These are phyloP conservation scores for Starmerella potacharoeniae DNA, from an alignment of 805 yeast genomes.

Conservation along the genomic window DNA sequence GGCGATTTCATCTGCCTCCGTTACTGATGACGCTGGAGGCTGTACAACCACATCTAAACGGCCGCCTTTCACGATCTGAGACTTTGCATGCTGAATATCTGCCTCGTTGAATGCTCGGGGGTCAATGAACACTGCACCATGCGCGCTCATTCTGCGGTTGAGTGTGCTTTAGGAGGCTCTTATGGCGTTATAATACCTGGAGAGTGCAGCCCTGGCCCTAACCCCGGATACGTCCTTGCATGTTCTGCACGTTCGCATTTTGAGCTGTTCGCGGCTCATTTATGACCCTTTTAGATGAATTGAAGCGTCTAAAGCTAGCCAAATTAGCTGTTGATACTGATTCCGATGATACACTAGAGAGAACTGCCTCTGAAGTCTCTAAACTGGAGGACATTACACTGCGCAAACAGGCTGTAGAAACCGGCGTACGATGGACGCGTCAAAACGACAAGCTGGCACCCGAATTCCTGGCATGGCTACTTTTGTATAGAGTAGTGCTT, in stretches of 20 bases:
- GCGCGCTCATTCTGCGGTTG: not conserved
- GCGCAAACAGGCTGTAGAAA: not conserved
- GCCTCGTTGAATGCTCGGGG: not conserved
- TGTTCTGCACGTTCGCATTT: not conserved
- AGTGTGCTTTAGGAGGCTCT: not conserved
- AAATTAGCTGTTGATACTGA: not conserved
- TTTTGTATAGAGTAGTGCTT: conserved; percentile 4
- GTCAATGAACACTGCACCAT: conserved; percentile 1
- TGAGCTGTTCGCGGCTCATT: too few relatives aligned
- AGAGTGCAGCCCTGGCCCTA: not conserved
- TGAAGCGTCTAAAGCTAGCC: not conserved
- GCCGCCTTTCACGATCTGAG: conserved; percentile 4
- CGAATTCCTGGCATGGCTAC: conserved; percentile 11
- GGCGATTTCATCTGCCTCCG: conserved; percentile 4
- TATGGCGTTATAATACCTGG: too few relatives aligned
- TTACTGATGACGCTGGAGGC: conserved; percentile 6
- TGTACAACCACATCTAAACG: conserved; percentile 15
- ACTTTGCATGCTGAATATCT: conserved; percentile 3
- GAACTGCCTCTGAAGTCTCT: not conserved
- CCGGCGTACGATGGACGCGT: not conserved
- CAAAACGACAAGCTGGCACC: not conserved
- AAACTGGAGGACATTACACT: not conserved
- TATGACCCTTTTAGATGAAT: not conserved
- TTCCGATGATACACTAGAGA: not conserved
- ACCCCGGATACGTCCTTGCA: not conserved